Base-by-base conservation (phyloP, 2,329 filamentous ascomycete genomes). In the Coleophoma crateriformis region DNA sequence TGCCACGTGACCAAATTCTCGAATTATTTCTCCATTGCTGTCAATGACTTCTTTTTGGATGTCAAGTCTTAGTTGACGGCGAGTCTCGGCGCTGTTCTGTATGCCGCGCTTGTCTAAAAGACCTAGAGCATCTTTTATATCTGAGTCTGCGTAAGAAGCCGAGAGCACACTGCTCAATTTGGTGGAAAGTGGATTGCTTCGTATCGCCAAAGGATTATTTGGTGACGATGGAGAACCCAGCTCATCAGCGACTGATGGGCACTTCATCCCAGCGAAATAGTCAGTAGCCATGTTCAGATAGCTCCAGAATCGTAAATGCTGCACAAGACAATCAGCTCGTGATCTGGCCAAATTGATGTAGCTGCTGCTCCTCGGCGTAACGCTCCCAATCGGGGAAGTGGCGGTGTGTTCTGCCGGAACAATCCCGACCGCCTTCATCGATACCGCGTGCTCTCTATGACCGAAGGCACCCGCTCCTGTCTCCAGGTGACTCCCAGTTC, bases 21-120 rank as follows among this genome's bases (percentile, higher is more conserved):
- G 76, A 51, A 97, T 82, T 55, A 97, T 88, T 56, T 89, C 82
- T 45, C 88, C 90, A 80, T 97, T 96, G 69, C 87, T 90, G 56
- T 92, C 82, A 50, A 97, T 91, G 35, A 96, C 88, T 64, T 97
- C 91, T 66, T 87, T 92, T 65, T 97, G 90, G 1, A 95, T 77
- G 64, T 95, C 84, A 1, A 95, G 70, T 14, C 91, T 83, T 14
- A 97, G 71, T 51, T 88, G 85, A 6, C 92, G 82, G 46, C 94
- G 80, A 3, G 84, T 86, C 57, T 91, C 87, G 10, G 88, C 77
- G 12, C 82, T 88, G 64, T 95, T 96, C 49, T 78, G 72, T 13
- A 90, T 67, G 1, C 77, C 77, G 34, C 88, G 79, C 45, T 81
- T 72, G 68, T 96, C 92, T 17, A 97, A 72, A 1, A 94, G 81